Percentiles rank a stretch among this genome's conserved stretches.
Evolutionary conservation across 805 yeast genomes (phyloP).

Genomic region (Tetrapisispora fleetii): DNA sequence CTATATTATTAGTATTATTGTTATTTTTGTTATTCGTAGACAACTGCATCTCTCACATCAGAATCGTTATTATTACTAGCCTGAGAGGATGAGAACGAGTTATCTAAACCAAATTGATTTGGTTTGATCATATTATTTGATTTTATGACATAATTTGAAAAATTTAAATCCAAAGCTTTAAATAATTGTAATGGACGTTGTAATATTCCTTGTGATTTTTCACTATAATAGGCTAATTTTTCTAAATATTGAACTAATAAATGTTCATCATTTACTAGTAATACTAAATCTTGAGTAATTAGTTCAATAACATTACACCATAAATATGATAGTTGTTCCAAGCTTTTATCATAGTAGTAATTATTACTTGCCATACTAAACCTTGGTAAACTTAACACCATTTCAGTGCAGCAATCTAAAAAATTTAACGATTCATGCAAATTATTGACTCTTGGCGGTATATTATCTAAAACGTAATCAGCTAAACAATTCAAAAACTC

Average conservation of each 20-base stretch:
- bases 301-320: constrained; percentile 26
- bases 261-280: constrained; percentile 12
- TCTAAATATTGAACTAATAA: constrained; percentile 14
- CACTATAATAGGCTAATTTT: constrained; percentile 19
- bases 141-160: not conserved
- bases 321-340: constrained; percentile 27
- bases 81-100: constrained; percentile 1
- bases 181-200: constrained; percentile 20
- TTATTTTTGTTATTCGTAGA: not conserved
- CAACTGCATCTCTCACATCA: not conserved
- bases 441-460: constrained; percentile 25
- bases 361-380: constrained; percentile 27
- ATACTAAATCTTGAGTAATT: constrained; percentile 15
- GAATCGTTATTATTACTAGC: not conserved
- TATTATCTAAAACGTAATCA: constrained; percentile 25
- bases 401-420: constrained; percentile 22
- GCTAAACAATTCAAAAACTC: constrained; percentile 28
- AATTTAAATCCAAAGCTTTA: constrained; percentile 11
- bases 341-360: constrained; percentile 29
- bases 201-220: constrained; percentile 16
- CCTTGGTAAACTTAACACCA: constrained; percentile 24
- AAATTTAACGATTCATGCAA: constrained; percentile 22
- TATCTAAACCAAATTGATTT: not conserved
- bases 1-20: not conserved
- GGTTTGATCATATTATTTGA: not conserved